Conservation (phyloP, 2,329 filamentous ascomycete species). For the Phaeomoniella chlamydospora region DNA sequence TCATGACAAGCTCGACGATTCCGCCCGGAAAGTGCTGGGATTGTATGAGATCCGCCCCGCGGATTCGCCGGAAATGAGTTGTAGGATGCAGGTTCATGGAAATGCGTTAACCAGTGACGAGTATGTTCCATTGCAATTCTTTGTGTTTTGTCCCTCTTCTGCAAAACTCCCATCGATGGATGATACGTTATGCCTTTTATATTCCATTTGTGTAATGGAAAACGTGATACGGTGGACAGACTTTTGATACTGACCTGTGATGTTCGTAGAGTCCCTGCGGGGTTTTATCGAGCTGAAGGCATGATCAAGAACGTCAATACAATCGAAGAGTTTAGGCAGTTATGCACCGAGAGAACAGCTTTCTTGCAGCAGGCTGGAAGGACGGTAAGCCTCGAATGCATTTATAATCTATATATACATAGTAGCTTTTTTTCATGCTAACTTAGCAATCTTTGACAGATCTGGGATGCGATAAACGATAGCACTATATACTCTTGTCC, state of each 20-base stretch:
- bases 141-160: too few species aligned
- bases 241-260: too few species aligned
- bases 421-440: too few species aligned
- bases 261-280: constrained; percentile 45
- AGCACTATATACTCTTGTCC: constrained; percentile 92
- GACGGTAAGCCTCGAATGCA: constrained; percentile 51
- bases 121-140: constrained; percentile 37
- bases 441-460: constrained; percentile 36
- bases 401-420: too few species aligned
- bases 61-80: constrained; percentile 60
- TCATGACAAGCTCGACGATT: constrained; percentile 92
- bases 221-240: constrained; percentile 1
- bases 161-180: constrained; percentile 8
- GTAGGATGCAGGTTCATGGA: constrained; percentile 79
- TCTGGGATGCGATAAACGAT: constrained; percentile 96
- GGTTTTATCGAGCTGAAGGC: constrained; percentile 72
- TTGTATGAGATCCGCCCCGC: constrained; percentile 70
- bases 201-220: not conserved
- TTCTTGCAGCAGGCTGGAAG: constrained; percentile 66
- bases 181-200: constrained; percentile 3
- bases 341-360: constrained; percentile 54
- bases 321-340: constrained; percentile 74
- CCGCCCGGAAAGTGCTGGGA: constrained; percentile 70
- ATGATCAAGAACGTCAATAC: constrained; percentile 96
- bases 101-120: constrained; percentile 71